These are phyloP conservation scores for Ascochyta koolunga DNA, from an alignment of 2,329 filamentous ascomycete species.

Conservation along the genomic window DNA sequence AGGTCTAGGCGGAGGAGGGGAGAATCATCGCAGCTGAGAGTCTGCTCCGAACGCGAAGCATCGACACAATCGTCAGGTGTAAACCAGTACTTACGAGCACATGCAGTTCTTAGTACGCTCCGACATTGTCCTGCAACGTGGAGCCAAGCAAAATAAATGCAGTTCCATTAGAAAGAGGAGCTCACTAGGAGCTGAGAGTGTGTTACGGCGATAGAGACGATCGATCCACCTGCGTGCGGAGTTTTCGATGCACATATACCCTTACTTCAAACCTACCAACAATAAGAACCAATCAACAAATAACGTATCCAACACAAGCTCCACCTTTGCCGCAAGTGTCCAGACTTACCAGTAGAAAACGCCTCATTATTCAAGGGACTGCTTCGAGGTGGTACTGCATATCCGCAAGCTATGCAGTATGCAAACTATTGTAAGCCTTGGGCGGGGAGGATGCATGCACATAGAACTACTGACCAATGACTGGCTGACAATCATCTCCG, in stretches of 20 bases:
- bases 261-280: not conserved
- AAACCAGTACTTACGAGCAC: not conserved
- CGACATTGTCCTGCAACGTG: not conserved
- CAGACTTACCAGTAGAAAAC: not conserved
- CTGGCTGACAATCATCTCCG: constrained; percentile 4
- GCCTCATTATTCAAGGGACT: not conserved
- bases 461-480: constrained; percentile 1
- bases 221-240: not conserved
- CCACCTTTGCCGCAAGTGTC: not conserved
- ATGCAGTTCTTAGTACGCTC: not conserved
- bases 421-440: not conserved
- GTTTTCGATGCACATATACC: not conserved
- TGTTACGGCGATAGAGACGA: not conserved
- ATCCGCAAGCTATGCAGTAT: not conserved
- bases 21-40: not conserved
- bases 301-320: not conserved
- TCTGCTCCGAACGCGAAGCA: not conserved
- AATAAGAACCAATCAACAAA: not conserved
- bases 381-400: not conserved
- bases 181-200: not conserved
- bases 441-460: constrained; percentile 8
- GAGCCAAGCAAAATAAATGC: not conserved
- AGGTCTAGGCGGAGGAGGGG: not conserved
- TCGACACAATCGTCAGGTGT: not conserved
- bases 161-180: not conserved